A percentile compares a stretch with the other conserved stretches of the same genome.
These are phyloP conservation scores for Apiospora saccharicola DNA, from an alignment of 2,329 filamentous ascomycete species.

Conservation along the genomic window DNA sequence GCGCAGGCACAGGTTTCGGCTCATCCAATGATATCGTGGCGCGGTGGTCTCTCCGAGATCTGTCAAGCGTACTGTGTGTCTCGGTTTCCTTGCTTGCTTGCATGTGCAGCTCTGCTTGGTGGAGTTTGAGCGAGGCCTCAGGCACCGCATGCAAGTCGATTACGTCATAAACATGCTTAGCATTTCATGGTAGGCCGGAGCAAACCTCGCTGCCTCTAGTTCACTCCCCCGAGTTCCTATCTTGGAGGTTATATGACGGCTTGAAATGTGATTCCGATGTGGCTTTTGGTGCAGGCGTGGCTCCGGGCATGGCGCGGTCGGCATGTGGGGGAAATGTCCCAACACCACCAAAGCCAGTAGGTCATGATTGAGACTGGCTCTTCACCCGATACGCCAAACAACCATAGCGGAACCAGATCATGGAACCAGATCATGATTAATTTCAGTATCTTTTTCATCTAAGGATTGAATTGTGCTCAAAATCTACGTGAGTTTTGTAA, in stretches of 20 bases:
- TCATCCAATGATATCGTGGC: background rate
- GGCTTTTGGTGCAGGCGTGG: background rate
- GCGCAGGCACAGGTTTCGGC: background rate
- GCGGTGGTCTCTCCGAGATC: background rate
- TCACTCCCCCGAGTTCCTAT: background rate
- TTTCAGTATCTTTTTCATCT: too few relatives aligned
- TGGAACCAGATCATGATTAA: background rate
- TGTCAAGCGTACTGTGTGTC: background rate
- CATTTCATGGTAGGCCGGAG: background rate
- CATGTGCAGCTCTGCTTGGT: background rate
- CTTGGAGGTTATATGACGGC: background rate
- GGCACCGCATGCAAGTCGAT: constrained; percentile 20
- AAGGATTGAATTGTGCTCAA: too few relatives aligned
- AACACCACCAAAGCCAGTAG: background rate
- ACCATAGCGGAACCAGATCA: background rate
- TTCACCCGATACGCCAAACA: background rate
- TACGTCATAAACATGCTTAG: constrained; percentile 3
- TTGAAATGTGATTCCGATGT: background rate
- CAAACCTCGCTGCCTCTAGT: background rate
- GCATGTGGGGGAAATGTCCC: background rate
- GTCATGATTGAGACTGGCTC: background rate
- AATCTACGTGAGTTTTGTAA: background rate
- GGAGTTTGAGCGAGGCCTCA: background rate
- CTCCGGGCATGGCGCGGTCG: background rate
- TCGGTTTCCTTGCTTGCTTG: background rate